Percentiles rank a stretch among this genome's conserved stretches.
These are phyloP conservation scores for Hibiscus mutabilis DNA, from an alignment of 345 rosid genomes.

Conservation along the genomic window DNA sequence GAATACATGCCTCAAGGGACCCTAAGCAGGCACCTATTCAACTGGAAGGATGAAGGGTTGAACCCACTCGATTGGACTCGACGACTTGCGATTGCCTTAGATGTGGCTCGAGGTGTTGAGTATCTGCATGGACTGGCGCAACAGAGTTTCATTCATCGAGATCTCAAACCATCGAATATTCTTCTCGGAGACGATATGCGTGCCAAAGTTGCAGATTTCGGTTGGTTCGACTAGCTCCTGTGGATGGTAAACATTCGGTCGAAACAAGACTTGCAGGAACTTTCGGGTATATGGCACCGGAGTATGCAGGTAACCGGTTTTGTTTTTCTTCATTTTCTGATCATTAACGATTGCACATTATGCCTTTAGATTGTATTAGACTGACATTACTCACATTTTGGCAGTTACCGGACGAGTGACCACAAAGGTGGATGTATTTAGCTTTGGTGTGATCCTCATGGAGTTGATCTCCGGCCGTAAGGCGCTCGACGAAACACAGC, in stretches of 20 bases:
- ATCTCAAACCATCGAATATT: constrained; percentile 62
- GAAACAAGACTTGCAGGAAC: constrained; percentile 57
- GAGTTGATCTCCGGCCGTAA: constrained; percentile 66
- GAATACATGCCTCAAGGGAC: constrained; percentile 62
- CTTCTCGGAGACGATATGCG: constrained; percentile 59
- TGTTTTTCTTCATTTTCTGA: not conserved
- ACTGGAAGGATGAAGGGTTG: constrained; percentile 36
- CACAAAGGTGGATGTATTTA: constrained; percentile 72
- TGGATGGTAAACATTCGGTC: constrained; percentile 40
- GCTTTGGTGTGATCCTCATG: constrained; percentile 83
- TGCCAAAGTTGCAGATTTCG: constrained; percentile 61
- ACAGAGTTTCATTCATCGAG: constrained; percentile 58
- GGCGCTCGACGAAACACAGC: constrained; percentile 57
- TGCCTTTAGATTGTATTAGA: not conserved
- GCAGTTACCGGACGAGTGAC: constrained; percentile 86
- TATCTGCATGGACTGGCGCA: constrained; percentile 56
- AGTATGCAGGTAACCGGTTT: constrained; percentile 41
- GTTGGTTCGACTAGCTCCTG: constrained; percentile 61
- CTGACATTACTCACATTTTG: not conserved
- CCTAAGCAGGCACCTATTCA: constrained; percentile 38
- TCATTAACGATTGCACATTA: not conserved
- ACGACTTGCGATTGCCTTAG: constrained; percentile 51
- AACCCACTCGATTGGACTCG: constrained; percentile 53
- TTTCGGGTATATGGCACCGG: constrained; percentile 64
- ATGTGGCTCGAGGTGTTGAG: constrained; percentile 61